phyloP scores from a whole-genome alignment of 768 basidiomycete species.

The Collybia mongolica region DNA sequence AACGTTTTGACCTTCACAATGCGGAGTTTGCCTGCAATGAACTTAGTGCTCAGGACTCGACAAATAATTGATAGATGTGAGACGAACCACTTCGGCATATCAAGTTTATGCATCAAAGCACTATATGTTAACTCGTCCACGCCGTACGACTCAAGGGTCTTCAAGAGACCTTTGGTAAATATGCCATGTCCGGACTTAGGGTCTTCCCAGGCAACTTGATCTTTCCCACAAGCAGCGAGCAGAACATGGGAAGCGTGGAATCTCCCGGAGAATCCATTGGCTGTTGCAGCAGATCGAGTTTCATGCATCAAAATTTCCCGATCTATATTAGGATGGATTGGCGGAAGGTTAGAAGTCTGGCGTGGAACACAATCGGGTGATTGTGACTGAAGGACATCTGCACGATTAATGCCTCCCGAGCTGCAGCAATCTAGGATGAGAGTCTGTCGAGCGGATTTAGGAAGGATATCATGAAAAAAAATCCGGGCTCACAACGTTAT shows the following conservation, averaged over 20 bases:
- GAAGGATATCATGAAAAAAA: neutral
- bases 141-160: slow-evolving; percentile 17
- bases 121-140: slow-evolving; percentile 28
- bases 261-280: slow-evolving; percentile 19
- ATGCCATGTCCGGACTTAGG: slow-evolving; percentile 21
- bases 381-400: neutral
- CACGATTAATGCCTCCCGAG: slow-evolving; percentile 35
- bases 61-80: neutral
- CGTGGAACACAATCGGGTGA: slow-evolving; percentile 18
- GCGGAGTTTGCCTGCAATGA: slow-evolving; percentile 29
- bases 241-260: slow-evolving; percentile 38
- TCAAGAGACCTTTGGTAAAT: slow-evolving; percentile 29
- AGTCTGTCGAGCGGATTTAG: slow-evolving; percentile 24
- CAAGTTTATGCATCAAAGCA: slow-evolving; percentile 28
- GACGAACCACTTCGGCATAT: slow-evolving; percentile 25
- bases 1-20: slow-evolving; percentile 32
- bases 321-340: slow-evolving; percentile 23
- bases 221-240: slow-evolving; percentile 38
- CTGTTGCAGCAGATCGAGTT: slow-evolving; percentile 11
- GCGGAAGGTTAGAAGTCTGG: slow-evolving; percentile 23
- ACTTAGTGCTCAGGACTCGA: neutral
- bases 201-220: slow-evolving; percentile 31
- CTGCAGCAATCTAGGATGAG: slow-evolving; percentile 47
- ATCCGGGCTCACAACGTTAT: slow-evolving; percentile 37
- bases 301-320: slow-evolving; percentile 15